Base-by-base conservation (phyloP, 2,329 filamentous ascomycete genomes). In the Fusarium sororula region DNA sequence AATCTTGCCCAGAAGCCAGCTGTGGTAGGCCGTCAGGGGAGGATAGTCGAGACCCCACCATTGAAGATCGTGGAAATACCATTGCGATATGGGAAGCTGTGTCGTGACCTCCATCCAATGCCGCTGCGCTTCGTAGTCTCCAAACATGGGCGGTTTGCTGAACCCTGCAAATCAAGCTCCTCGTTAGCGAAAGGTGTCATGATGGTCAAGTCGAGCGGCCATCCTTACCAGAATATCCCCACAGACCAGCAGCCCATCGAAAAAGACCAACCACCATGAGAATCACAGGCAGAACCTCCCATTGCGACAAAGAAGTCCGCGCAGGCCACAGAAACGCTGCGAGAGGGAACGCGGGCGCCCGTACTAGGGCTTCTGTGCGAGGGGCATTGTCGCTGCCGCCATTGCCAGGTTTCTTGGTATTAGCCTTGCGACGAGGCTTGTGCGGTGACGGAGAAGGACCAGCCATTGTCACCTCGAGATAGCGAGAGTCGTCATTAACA, bases 1-100 rank as follows among this genome's bases (percentile, higher is more conserved):
- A 86, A 98, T 89, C 83, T 92, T 93, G 72, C 96, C 96, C 70
- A 97, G 85, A n/a, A 96, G 80, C 96, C 95, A 98, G 85, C 95
- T 98, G 83, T 99, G 96, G 84, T 99, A 99, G 58, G 96, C 97
- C 60, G 96, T 99, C 84, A 99, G 89, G 59, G 96, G 96, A 64
- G 96, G 96, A 82, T 99, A 99, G 84, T 99, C 96, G 75, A 99
- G 88, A 2, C 97, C 97, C 96, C 96, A 99, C 92, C 96, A 99
- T 79, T 96, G 88, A 50, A 98, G 86, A 81, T 99, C 95, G 82
- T 99, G 94, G 80, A 97, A 98, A 83, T 99, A 99, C 96, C 97
- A 99, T 82, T 96, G 93, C 17, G 94, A 96, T 42, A 97, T 88
- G 20, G 96, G 96, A 5, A 99, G 87, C 68, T 98, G 90, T 14